phyloP scores from a whole-genome alignment of 306 rosid species.

The Gillenia trifoliata region DNA sequence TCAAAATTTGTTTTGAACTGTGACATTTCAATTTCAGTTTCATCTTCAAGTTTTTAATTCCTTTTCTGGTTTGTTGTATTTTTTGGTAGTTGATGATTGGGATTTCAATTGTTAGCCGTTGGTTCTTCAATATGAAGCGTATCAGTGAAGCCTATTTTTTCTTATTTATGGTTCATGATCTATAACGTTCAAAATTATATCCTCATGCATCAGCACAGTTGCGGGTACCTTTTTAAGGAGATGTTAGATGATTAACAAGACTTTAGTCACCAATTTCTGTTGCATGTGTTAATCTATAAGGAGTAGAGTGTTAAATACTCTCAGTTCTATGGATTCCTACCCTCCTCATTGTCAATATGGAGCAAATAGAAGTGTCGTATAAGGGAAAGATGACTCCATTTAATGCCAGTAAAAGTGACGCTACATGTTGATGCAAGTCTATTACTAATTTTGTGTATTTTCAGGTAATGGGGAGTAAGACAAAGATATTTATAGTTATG shows the following conservation, averaged over 20 bases:
- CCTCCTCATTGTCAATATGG: not conserved
- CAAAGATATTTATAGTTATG: constrained; percentile 88
- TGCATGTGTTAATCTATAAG: not conserved
- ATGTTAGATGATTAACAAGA: not conserved
- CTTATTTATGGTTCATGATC: not conserved
- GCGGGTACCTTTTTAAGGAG: not conserved
- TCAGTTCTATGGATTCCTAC: not conserved
- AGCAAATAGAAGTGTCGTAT: not conserved
- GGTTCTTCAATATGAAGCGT: too few relatives aligned
- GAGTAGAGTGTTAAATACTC: not conserved
- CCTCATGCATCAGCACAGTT: not conserved
- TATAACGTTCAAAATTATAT: not conserved
- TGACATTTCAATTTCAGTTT: not conserved
- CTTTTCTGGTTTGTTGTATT: not conserved
- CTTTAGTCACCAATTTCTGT: not conserved
- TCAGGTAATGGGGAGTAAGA: constrained; percentile 95
- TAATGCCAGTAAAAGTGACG: not conserved
- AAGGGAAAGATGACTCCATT: constrained; percentile 1
- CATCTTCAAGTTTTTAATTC: not conserved
- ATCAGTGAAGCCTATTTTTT: not conserved
- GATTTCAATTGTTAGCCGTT: not conserved
- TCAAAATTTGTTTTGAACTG: not conserved
- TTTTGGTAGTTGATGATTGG: not conserved
- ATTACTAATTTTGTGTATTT: constrained; percentile 9
- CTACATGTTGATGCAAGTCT: not conserved